These are phyloP conservation scores for Solanum paucissectum DNA, from an alignment of 257 asterid genomes.

Conservation along the genomic window DNA sequence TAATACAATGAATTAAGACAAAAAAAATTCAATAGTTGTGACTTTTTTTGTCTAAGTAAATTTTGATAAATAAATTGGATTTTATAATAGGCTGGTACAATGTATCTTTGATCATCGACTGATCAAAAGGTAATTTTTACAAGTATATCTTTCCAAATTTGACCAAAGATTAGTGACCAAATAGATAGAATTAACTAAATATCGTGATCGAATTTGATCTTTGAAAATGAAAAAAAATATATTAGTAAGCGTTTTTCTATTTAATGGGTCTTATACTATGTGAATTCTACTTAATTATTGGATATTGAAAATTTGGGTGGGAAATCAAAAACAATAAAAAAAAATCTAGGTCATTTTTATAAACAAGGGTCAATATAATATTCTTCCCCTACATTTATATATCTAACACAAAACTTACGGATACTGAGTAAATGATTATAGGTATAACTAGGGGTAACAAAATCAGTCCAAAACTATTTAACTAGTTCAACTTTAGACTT, in stretches of 20 bases:
- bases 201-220: not conserved
- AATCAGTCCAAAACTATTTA: too few species aligned
- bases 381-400: not conserved
- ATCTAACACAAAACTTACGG: not conserved
- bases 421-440: not conserved
- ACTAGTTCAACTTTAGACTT: too few species aligned
- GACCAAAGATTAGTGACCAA: not conserved
- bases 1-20: not conserved
- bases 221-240: not conserved
- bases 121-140: not conserved
- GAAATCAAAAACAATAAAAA: not conserved
- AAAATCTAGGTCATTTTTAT: not conserved
- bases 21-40: not conserved
- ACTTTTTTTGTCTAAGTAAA: not conserved
- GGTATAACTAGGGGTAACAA: not conserved
- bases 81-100: not conserved
- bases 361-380: not conserved
- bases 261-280: not conserved
- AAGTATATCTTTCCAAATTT: not conserved
- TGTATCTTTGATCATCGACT: not conserved
- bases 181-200: not conserved
- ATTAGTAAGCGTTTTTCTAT: not conserved
- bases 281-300: not conserved
- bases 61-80: not conserved
- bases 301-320: not conserved